A percentile compares a stretch with the other conserved stretches of the same genome.
Conservation (phyloP, 2,329 filamentous ascomycete species). For the Clonostachys rhizophaga region DNA sequence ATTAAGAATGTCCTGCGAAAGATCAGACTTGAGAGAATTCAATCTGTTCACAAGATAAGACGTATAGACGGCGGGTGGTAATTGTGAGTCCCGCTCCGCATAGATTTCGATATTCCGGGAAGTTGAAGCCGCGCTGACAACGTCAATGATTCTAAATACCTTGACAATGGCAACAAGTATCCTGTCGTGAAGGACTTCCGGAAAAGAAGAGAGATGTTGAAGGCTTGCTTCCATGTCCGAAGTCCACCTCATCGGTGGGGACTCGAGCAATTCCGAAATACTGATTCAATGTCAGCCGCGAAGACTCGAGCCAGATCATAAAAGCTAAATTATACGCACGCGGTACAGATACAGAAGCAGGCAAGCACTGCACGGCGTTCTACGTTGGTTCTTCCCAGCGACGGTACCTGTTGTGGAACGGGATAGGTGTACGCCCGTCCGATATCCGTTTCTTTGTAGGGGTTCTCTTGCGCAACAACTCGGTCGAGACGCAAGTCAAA, state of each 20-base stretch:
- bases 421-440: conserved; percentile 7
- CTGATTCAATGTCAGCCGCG: conserved; percentile 1
- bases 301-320: not conserved
- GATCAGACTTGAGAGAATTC: too few relatives aligned
- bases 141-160: conserved; percentile 32
- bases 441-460: conserved; percentile 7
- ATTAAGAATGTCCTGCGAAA: too few relatives aligned
- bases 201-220: conserved; percentile 32
- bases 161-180: conserved; percentile 30
- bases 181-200: conserved; percentile 43
- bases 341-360: conserved; percentile 16
- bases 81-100: not conserved
- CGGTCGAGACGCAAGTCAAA: conserved; percentile 10
- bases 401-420: conserved; percentile 4
- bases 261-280: conserved; percentile 18
- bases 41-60: too few relatives aligned
- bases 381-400: conserved; percentile 16
- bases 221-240: conserved; percentile 54
- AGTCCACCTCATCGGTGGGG: conserved; percentile 51
- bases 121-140: conserved; percentile 14
- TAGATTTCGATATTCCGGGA: conserved; percentile 1
- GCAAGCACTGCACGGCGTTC: conserved; percentile 19
- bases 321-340: conserved; percentile 10
- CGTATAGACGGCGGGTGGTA: conserved; percentile 15
- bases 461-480: conserved; percentile 1